These are phyloP conservation scores for Claviceps spartinae DNA, from an alignment of 2,329 filamentous ascomycete species.

Conservation along the genomic window DNA sequence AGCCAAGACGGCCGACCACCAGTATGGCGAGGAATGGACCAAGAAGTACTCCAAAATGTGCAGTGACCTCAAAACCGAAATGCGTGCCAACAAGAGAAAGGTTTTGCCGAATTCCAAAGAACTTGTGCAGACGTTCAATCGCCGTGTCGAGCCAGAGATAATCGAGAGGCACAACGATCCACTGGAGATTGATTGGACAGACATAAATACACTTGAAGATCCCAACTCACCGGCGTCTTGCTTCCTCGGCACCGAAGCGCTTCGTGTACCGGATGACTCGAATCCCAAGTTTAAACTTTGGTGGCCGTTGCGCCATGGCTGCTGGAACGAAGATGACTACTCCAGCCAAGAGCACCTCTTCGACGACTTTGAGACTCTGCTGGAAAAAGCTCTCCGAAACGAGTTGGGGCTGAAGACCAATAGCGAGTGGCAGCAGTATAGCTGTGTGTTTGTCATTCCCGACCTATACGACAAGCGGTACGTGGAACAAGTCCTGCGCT, in stretches of 20 bases:
- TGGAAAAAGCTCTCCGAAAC: slow-evolving; percentile 76
- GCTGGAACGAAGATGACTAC: slow-evolving; percentile 86
- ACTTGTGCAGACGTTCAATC: slow-evolving; percentile 87
- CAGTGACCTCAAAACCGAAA: slow-evolving; percentile 74
- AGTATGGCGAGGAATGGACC: slow-evolving; percentile 72
- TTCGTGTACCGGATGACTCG: slow-evolving; percentile 81
- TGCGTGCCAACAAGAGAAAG: slow-evolving; percentile 87
- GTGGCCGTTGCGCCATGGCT: slow-evolving; percentile 81
- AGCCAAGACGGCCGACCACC: slow-evolving; percentile 53
- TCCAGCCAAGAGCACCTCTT: slow-evolving; percentile 63
- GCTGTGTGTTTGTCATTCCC: slow-evolving; percentile 92
- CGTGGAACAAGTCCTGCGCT: slow-evolving; percentile 70
- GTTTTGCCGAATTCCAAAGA: slow-evolving; percentile 97
- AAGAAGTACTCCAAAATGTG: slow-evolving; percentile 71
- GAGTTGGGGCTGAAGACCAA: slow-evolving; percentile 68
- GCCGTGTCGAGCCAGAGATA: slow-evolving; percentile 65
- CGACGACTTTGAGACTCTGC: slow-evolving; percentile 73
- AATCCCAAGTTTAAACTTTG: slow-evolving; percentile 80
- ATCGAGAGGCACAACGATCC: slow-evolving; percentile 94
- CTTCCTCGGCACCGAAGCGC: slow-evolving; percentile 69
- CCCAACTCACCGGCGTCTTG: slow-evolving; percentile 47
- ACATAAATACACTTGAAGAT: slow-evolving; percentile 53
- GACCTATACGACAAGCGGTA: slow-evolving; percentile 94
- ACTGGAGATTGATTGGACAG: slow-evolving; percentile 89
- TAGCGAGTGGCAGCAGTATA: slow-evolving; percentile 79